Conservation (phyloP, 2,329 filamentous ascomycete genomes). For the Graphiopsis chlorocephala region DNA sequence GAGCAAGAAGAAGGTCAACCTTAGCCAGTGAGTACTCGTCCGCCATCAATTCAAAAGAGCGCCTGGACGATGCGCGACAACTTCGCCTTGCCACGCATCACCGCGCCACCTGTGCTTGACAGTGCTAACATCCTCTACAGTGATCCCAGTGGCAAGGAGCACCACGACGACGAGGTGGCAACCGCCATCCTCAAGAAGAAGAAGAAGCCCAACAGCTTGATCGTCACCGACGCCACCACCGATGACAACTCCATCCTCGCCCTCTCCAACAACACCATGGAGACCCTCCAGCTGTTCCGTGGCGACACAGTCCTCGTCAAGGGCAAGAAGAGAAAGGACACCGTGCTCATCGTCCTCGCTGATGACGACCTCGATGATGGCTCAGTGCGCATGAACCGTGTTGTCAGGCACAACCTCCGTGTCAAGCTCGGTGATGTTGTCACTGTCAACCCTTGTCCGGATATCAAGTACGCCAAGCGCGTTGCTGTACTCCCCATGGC, state of each 20-base stretch:
- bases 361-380: constrained; percentile 98
- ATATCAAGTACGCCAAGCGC: constrained; percentile 99
- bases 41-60: neutral
- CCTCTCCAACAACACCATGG: constrained; percentile 98
- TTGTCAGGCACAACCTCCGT: constrained; percentile 95
- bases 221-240: constrained; percentile 97
- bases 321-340: constrained; percentile 99
- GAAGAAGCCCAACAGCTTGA: constrained; percentile 99
- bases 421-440: constrained; percentile 99
- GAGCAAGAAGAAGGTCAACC: constrained; percentile 48
- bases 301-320: constrained; percentile 97
- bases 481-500: constrained; percentile 97
- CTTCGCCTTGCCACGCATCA: constrained; percentile 47
- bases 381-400: constrained; percentile 94
- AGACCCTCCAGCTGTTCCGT: constrained; percentile 95
- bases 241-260: constrained; percentile 99
- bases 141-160: constrained; percentile 36
- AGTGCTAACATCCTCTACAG: constrained; percentile 52
- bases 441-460: constrained; percentile 94
- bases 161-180: constrained; percentile 80
- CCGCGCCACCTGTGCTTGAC: constrained; percentile 67
- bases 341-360: constrained; percentile 92
- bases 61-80: neutral
- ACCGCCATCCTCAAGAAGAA: constrained; percentile 99
- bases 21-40: constrained; percentile 41